A percentile compares a stretch with the other conserved stretches of the same genome.
phyloP scores from a whole-genome alignment of 202 grass and related monocot genomes.

The Schoenoplectus triqueter region DNA sequence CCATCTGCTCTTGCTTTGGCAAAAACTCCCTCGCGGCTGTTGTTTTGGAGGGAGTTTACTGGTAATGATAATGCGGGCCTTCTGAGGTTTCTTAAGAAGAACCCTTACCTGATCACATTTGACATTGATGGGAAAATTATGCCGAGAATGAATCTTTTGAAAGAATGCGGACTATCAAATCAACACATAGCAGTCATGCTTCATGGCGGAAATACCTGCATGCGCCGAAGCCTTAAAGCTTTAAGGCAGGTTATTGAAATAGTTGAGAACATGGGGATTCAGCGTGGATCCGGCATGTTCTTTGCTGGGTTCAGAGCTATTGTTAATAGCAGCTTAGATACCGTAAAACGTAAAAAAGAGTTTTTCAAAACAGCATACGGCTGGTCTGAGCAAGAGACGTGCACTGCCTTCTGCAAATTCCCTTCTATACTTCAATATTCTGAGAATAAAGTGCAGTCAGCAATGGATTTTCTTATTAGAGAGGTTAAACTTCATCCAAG shows the following conservation, averaged over 20 bases:
- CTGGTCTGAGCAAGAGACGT: slow-evolving; percentile 63
- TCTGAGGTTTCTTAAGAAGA: slow-evolving; percentile 13
- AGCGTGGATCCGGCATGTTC: slow-evolving; percentile 60
- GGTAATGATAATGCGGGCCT: neutral
- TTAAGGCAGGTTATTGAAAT: slow-evolving; percentile 44
- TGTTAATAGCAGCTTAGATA: slow-evolving; percentile 45
- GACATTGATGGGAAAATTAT: slow-evolving; percentile 27
- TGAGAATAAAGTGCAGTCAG: slow-evolving; percentile 45
- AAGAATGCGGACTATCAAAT: slow-evolving; percentile 52
- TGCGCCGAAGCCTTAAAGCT: slow-evolving; percentile 45
- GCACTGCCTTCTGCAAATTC: slow-evolving; percentile 50
- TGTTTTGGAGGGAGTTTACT: slow-evolving; percentile 12
- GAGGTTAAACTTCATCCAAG: slow-evolving; percentile 49
- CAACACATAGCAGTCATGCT: slow-evolving; percentile 45
- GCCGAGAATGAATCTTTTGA: slow-evolving; percentile 34
- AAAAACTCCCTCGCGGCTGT: neutral
- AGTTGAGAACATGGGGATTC: slow-evolving; percentile 49
- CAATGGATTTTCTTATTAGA: slow-evolving; percentile 54
- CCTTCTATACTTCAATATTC: slow-evolving; percentile 52
- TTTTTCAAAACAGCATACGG: slow-evolving; percentile 48
- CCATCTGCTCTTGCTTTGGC: neutral
- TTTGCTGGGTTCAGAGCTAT: slow-evolving; percentile 41
- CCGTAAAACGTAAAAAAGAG: slow-evolving; percentile 46
- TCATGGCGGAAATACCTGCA: slow-evolving; percentile 32
- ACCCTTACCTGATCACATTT: slow-evolving; percentile 1